These are phyloP conservation scores for Aspergillus carbonarius DNA, from an alignment of 2,329 filamentous ascomycete species.

Conservation along the genomic window DNA sequence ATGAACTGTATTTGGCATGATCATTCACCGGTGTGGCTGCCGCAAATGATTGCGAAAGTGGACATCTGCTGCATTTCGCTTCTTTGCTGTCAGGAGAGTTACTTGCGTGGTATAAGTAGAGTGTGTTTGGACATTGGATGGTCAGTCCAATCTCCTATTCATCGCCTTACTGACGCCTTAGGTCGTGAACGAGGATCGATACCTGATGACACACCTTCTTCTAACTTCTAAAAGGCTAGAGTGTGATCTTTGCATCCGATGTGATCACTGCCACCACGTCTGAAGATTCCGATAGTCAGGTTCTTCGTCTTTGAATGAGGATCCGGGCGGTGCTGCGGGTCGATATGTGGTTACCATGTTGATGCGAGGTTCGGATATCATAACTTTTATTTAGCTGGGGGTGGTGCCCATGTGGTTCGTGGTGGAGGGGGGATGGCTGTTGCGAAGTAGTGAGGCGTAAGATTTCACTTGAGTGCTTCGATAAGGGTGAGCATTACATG, in stretches of 20 bases:
- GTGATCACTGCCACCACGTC: conserved; percentile 32
- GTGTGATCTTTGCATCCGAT: conserved; percentile 34
- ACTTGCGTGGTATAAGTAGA: conserved; percentile 40
- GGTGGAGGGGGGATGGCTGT: neutral
- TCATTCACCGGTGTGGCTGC: conserved; percentile 31
- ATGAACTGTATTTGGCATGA: conserved; percentile 35
- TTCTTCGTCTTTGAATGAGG: conserved; percentile 35
- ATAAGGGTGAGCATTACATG: too few relatives aligned
- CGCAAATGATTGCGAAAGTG: conserved; percentile 38
- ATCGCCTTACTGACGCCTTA: neutral
- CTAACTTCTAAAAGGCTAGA: conserved; percentile 35
- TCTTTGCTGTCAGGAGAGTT: conserved; percentile 32
- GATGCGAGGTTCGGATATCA: neutral
- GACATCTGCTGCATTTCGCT: conserved; percentile 37
- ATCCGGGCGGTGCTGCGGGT: conserved; percentile 23
- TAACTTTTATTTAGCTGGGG: neutral
- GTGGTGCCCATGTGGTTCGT: neutral
- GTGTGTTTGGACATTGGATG: conserved; percentile 35
- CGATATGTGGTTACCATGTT: neutral
- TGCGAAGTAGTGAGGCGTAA: neutral
- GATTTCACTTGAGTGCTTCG: neutral
- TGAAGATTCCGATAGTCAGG: conserved; percentile 18
- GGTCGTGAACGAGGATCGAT: conserved; percentile 42
- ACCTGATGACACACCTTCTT: conserved; percentile 38
- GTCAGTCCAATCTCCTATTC: conserved; percentile 9